phyloP scores from a whole-genome alignment of 441 rosid species.

The Croton setiger region DNA sequence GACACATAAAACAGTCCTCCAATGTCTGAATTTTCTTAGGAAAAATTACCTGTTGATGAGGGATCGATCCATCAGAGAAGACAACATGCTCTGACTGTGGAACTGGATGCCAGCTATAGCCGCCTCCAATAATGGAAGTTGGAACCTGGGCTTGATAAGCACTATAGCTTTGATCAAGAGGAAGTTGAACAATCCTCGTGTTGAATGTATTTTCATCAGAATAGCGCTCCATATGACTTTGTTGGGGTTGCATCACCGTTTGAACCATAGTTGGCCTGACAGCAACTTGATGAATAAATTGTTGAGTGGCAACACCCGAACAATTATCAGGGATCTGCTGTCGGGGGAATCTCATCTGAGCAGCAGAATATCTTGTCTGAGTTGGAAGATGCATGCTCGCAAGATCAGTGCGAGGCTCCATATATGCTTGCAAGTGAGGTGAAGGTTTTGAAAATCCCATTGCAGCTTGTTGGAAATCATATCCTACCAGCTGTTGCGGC shows the following conservation, averaged over 20 bases:
- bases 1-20: constrained; percentile 61
- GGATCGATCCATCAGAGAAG: constrained; percentile 43
- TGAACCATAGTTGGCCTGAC: constrained; percentile 42
- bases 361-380: constrained; percentile 44
- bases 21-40: constrained; percentile 36
- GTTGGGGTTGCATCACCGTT: constrained; percentile 42
- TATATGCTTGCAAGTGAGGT: constrained; percentile 33
- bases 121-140: constrained; percentile 40
- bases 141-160: constrained; percentile 38
- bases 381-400: constrained; percentile 30
- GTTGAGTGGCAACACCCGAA: constrained; percentile 31
- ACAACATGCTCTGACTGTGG: constrained; percentile 37
- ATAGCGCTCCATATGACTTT: constrained; percentile 35
- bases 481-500: constrained; percentile 39
- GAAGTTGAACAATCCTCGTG: constrained; percentile 41
- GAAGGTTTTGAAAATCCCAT: constrained; percentile 27
- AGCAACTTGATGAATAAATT: constrained; percentile 41
- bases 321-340: constrained; percentile 36
- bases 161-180: constrained; percentile 45
- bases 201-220: constrained; percentile 39
- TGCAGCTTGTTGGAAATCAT: constrained; percentile 36
- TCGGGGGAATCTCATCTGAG: constrained; percentile 37
- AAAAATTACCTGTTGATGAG: constrained; percentile 35
- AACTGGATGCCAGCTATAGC: constrained; percentile 49
- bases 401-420: constrained; percentile 41